Conservation (phyloP, 2,329 filamentous ascomycete species). For the Venturia pyrina region DNA sequence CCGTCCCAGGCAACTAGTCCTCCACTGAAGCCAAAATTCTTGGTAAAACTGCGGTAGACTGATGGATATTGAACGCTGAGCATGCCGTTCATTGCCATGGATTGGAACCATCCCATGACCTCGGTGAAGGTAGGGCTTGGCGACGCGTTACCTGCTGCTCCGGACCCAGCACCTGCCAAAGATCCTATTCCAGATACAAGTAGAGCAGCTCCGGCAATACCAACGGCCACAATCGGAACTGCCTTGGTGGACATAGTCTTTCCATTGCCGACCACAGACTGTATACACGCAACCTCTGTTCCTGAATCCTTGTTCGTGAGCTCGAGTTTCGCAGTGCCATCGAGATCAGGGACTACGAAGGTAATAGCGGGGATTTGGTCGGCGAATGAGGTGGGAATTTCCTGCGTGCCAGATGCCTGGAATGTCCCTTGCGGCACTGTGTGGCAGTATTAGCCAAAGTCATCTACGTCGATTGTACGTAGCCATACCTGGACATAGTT, state of each 20-base stretch:
- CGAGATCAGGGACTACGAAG: conserved; percentile 82
- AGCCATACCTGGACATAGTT: conserved; percentile 69
- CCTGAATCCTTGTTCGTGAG: conserved; percentile 53
- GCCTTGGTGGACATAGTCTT: conserved; percentile 67
- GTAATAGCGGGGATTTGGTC: conserved; percentile 76
- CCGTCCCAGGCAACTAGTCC: conserved; percentile 74
- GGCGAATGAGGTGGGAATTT: conserved; percentile 62
- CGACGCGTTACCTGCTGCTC: conserved; percentile 48
- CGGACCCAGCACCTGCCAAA: conserved; percentile 38
- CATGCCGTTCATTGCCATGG: conserved; percentile 94
- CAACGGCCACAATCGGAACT: conserved; percentile 74
- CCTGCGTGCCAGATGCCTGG: conserved; percentile 58
- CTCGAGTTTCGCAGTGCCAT: conserved; percentile 71
- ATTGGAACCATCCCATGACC: conserved; percentile 82
- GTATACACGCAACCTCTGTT: conserved; percentile 63
- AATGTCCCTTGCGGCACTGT: conserved; percentile 67
- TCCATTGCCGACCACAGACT: conserved; percentile 74
- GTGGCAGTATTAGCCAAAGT: conserved; percentile 12
- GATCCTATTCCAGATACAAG: conserved; percentile 63
- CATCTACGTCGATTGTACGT: background rate
- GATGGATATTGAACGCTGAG: conserved; percentile 78
- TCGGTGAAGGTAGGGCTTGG: conserved; percentile 78
- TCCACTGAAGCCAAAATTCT: conserved; percentile 89
- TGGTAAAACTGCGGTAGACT: conserved; percentile 79
- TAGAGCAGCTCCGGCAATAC: conserved; percentile 76